These are phyloP conservation scores for Termitomyces heimii DNA, from an alignment of 768 basidiomycete genomes.

Conservation along the genomic window DNA sequence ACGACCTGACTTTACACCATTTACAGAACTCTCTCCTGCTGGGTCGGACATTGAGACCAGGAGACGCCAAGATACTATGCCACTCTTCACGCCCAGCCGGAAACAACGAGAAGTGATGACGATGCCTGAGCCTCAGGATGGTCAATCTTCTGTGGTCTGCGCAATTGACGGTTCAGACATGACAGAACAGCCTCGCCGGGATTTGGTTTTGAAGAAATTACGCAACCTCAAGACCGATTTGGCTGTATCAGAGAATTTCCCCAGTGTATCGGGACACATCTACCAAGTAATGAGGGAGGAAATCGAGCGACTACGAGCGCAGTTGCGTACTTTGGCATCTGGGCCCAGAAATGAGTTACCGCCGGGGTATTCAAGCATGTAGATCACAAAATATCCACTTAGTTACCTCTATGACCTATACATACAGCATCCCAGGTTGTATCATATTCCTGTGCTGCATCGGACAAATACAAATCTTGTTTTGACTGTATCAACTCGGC, in stretches of 20 bases:
- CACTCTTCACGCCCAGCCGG: neutral
- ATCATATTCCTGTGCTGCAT: neutral
- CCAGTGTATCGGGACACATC: neutral
- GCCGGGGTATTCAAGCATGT: conserved; percentile 10
- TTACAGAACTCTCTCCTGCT: neutral
- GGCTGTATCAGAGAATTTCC: neutral
- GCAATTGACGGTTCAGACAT: neutral
- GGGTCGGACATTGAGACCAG: neutral
- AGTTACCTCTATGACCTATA: neutral
- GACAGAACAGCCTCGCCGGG: neutral
- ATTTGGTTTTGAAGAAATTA: neutral
- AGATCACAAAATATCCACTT: neutral
- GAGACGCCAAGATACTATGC: neutral
- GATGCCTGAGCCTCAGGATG: neutral
- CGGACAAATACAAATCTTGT: no score
- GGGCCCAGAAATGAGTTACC: conserved; percentile 10
- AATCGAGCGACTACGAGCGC: conserved; percentile 5
- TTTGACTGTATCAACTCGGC: neutral
- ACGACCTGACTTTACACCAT: neutral
- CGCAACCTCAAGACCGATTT: neutral
- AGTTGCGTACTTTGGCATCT: conserved; percentile 2
- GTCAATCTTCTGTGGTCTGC: neutral
- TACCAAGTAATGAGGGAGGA: conserved; percentile 7
- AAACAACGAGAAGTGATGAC: neutral
- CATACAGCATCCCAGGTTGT: neutral